These are phyloP conservation scores for Aspergillus phoenicis DNA, from an alignment of 2,329 filamentous ascomycete genomes.

Conservation along the genomic window DNA sequence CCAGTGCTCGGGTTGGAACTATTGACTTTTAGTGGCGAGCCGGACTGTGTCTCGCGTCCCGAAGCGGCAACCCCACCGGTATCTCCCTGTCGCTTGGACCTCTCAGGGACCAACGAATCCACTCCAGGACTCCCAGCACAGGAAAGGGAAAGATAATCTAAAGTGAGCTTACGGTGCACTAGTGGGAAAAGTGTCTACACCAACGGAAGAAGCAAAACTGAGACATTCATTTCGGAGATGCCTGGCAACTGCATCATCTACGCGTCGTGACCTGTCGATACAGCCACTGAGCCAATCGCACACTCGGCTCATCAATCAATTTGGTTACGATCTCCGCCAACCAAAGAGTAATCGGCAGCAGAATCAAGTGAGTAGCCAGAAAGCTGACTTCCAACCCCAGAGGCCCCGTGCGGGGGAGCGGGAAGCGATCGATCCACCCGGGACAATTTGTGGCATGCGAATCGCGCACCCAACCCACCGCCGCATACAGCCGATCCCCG, in stretches of 20 bases:
- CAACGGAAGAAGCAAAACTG: not conserved
- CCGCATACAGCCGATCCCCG: constrained; percentile 66
- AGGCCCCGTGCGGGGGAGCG: constrained; percentile 58
- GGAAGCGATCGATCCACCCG: constrained; percentile 60
- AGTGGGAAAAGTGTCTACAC: no score
- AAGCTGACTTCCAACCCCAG: constrained; percentile 64
- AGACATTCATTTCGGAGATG: constrained; percentile 3
- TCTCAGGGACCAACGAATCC: no score
- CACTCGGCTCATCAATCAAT: constrained; percentile 62
- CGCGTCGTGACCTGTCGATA: constrained; percentile 51
- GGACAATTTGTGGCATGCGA: constrained; percentile 56
- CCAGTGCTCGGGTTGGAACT: no score
- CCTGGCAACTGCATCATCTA: not conserved
- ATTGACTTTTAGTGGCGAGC: no score
- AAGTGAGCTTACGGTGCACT: not conserved
- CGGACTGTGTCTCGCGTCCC: no score
- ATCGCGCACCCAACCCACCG: constrained; percentile 58
- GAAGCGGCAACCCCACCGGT: no score
- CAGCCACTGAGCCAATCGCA: constrained; percentile 60
- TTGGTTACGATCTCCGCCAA: constrained; percentile 60
- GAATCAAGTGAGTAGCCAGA: constrained; percentile 60
- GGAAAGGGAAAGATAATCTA: not conserved
- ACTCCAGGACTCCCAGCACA: no score
- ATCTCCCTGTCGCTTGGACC: no score
- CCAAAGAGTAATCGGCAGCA: constrained; percentile 63